These are phyloP conservation scores for Margaritispora aquatica DNA, from an alignment of 495 filamentous ascomycete genomes.

Conservation along the genomic window DNA sequence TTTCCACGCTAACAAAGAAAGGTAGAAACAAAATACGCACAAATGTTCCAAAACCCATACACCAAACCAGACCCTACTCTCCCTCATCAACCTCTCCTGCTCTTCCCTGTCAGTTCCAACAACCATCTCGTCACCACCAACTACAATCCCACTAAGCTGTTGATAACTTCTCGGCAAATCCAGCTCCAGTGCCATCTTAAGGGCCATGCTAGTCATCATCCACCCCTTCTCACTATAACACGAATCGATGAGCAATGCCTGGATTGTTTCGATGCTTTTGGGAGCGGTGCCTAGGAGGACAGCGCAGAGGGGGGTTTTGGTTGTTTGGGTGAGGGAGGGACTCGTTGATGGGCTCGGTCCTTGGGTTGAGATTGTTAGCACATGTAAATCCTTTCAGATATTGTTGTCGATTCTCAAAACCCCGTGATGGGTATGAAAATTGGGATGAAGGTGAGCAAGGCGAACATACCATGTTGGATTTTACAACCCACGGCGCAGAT, in stretches of 20 bases:
- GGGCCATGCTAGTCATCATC: slow-evolving; percentile 39
- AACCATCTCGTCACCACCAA: slow-evolving; percentile 2
- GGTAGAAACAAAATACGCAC: slow-evolving; percentile 22
- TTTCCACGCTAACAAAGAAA: too few species aligned
- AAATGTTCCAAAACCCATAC: slow-evolving; percentile 42
- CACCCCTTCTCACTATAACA: slow-evolving; percentile 44
- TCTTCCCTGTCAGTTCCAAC: slow-evolving; percentile 21
- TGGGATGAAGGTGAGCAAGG: not conserved
- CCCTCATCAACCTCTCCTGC: slow-evolving; percentile 33
- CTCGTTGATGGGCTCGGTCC: slow-evolving; percentile 31
- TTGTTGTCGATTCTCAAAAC: too few species aligned
- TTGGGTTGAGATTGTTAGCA: slow-evolving; percentile 1
- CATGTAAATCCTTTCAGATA: too few species aligned
- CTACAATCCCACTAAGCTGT: slow-evolving; percentile 28
- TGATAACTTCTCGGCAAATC: slow-evolving; percentile 37
- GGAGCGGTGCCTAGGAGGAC: slow-evolving; percentile 35
- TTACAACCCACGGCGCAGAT: slow-evolving; percentile 45
- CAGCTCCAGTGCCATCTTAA: slow-evolving; percentile 40
- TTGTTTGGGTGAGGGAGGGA: slow-evolving; percentile 33
- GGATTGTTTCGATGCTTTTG: slow-evolving; percentile 38
- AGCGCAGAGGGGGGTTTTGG: slow-evolving; percentile 40
- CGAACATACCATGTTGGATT: slow-evolving; percentile 29
- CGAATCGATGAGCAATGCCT: slow-evolving; percentile 41
- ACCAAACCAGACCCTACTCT: slow-evolving; percentile 40
- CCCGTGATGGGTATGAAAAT: too few species aligned